Percentiles rank a stretch among this genome's conserved stretches.
Evolutionary conservation across 768 basidiomycete genomes (phyloP).

Genomic region (Phlegmacium glaucopus): DNA sequence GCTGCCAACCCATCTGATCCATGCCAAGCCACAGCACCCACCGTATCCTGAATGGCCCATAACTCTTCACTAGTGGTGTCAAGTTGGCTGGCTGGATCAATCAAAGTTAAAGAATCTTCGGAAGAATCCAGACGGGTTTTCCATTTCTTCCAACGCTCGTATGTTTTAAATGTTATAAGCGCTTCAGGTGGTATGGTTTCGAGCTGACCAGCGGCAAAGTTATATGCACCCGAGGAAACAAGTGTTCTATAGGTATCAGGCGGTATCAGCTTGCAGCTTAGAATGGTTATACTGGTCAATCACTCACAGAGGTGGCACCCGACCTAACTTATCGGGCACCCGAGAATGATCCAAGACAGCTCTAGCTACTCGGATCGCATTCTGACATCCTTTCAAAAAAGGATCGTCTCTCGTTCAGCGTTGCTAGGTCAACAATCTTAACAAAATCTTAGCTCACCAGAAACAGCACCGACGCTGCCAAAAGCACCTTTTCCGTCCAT

Average conservation of each 20-base stretch:
- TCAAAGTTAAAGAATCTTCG: not conserved
- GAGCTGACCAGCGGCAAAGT: conserved; percentile 42
- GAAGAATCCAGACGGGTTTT: conserved; percentile 35
- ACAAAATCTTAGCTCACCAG: conserved; percentile 38
- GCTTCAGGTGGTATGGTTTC: conserved; percentile 37
- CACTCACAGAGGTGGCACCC: conserved; percentile 67
- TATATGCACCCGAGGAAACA: conserved; percentile 56
- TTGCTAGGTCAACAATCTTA: not conserved
- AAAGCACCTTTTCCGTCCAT: conserved; percentile 49
- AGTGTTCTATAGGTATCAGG: conserved; percentile 41
- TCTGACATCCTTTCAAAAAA: conserved; percentile 50
- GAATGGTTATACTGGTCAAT: no score
- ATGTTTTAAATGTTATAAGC: conserved; percentile 49
- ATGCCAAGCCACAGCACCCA: conserved; percentile 70
- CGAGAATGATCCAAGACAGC: conserved; percentile 52
- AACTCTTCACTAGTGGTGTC: conserved; percentile 7
- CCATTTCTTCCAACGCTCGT: conserved; percentile 61
- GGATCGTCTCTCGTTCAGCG: not conserved
- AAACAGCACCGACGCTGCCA: conserved; percentile 71
- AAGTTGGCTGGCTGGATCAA: not conserved
- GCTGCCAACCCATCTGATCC: conserved; percentile 46
- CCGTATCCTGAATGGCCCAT: conserved; percentile 66
- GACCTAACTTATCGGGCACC: conserved; percentile 47
- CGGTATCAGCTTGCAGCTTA: no score
- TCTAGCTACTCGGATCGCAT: conserved; percentile 64